Percentiles rank a stretch among this genome's conserved stretches.
These are phyloP conservation scores for Pseudocercospora vitis DNA, from an alignment of 2,329 filamentous ascomycete species.

Conservation along the genomic window DNA sequence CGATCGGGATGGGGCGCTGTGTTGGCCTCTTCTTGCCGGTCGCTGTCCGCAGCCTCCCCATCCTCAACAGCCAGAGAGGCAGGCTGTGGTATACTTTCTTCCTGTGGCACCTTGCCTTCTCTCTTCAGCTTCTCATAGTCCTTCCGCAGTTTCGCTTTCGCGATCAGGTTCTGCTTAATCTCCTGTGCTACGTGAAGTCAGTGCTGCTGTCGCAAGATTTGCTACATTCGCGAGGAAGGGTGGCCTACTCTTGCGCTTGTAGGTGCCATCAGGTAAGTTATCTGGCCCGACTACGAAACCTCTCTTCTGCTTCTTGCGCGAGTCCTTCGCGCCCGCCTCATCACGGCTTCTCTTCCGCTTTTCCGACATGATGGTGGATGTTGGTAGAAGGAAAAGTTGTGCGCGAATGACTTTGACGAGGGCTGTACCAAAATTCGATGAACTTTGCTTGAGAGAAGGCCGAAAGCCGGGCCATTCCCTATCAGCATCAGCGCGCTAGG, in stretches of 20 bases:
- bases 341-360: conserved; percentile 26
- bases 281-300: conserved; percentile 86
- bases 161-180: conserved; percentile 84
- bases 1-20: conserved; percentile 50
- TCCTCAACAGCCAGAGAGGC: conserved; percentile 31
- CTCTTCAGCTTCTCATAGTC: conserved; percentile 85
- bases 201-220: background rate
- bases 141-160: conserved; percentile 91
- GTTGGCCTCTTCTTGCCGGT: conserved; percentile 34
- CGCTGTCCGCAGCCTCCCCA: conserved; percentile 24
- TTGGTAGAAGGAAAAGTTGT: background rate
- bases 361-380: conserved; percentile 25
- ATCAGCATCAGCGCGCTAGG: too few relatives aligned
- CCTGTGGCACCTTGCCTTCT: conserved; percentile 39
- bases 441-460: background rate
- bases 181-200: conserved; percentile 63
- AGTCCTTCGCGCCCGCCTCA: conserved; percentile 13
- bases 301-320: conserved; percentile 55
- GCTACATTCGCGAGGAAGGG: background rate
- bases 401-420: background rate
- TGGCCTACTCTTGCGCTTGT: conserved; percentile 67
- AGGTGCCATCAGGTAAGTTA: conserved; percentile 86
- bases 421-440: background rate
- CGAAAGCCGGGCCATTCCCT: background rate
- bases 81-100: conserved; percentile 35